Base-by-base conservation (phyloP, 2,329 filamentous ascomycete species). In the Hypoxylon sp. region DNA sequence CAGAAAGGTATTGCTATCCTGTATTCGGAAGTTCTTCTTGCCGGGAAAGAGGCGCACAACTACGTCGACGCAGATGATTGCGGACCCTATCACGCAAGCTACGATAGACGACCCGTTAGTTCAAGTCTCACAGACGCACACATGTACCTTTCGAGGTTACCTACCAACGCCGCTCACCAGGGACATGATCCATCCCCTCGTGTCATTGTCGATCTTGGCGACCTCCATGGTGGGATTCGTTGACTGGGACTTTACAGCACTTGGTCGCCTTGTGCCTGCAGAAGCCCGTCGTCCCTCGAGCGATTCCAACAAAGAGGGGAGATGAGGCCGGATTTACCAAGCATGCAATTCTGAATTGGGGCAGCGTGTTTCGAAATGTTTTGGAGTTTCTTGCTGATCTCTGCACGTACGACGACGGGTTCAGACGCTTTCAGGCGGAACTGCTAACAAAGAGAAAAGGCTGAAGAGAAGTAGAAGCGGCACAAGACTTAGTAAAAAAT, bases 131-230 rank as follows among this genome's bases (percentile, higher is more conserved):
- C 31, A 42, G 42, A n/a, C n/a, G n/a, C n/a, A n/a, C 48, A 20
- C 51, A 46, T 54, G 42, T 47, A n/a, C 9, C 24, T 42, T 53
- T 53, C 18, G 26, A 56, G 50, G 60, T 66, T 56, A 79, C 83
- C 55, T 68, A 88, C 85, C 85, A 62, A 86, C 76, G 51, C 92
- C 87, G 71, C 92, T 96, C 75, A 93, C 91, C 64, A 92, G 81
- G 70, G 83, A 88, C 90, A 98, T 91, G 67, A 98, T 88, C 94
- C 94, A 98, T 69, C 95, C 94, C 63, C 92, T 86, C 62, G 88
- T 88, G 78, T 98, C 94, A 78, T 94, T 95, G 72, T 87, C 83
- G 64, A 89, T 70, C 29, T 69, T 74, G 47, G 65, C 67, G 53
- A 64, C 66, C 50, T 73, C 73, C 77, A 81, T 82, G 72, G 69